Percentiles rank a stretch among this genome's conserved stretches.
Evolutionary conservation across 2,329 filamentous ascomycete genomes (phyloP).

Genomic region (Podosphaera xanthii): DNA sequence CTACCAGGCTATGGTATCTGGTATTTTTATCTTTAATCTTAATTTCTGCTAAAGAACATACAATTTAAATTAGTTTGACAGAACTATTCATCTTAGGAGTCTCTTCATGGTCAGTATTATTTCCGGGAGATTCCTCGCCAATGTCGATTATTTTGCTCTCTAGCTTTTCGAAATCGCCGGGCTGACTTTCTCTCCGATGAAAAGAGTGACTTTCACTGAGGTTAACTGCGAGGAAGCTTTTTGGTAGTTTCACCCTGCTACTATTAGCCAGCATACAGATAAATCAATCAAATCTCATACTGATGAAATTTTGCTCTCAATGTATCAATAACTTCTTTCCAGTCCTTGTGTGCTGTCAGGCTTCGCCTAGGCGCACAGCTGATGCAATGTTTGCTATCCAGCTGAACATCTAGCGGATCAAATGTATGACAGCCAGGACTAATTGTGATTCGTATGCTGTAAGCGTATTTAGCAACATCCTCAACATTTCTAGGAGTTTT

Average conservation of each 20-base stretch:
- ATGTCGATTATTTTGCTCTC: background rate
- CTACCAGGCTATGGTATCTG: too few relatives aligned
- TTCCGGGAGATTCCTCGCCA: background rate
- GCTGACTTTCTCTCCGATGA: constrained; percentile 12
- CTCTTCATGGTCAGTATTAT: too few relatives aligned
- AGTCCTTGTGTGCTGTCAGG: constrained; percentile 76
- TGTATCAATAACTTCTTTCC: constrained; percentile 93
- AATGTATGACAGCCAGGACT: constrained; percentile 91
- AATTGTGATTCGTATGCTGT: constrained; percentile 90
- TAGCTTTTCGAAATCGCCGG: background rate
- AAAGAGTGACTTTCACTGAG: constrained; percentile 17
- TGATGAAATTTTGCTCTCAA: constrained; percentile 86
- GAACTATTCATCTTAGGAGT: too few relatives aligned
- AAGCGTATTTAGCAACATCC: constrained; percentile 38
- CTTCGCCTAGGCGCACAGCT: constrained; percentile 78
- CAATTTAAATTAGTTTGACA: too few relatives aligned
- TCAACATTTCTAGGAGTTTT: constrained; percentile 14
- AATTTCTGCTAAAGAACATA: too few relatives aligned
- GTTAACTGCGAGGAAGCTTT: constrained; percentile 18
- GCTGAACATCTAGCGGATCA: constrained; percentile 84
- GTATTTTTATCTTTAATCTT: too few relatives aligned
- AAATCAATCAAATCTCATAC: constrained; percentile 26
- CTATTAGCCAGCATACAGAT: constrained; percentile 2
- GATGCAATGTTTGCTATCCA: constrained; percentile 91
- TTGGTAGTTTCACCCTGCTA: constrained; percentile 17